A percentile compares a stretch with the other conserved stretches of the same genome.
phyloP scores from a whole-genome alignment of 2,329 filamentous ascomycete genomes.

The Colletotrichum agaves region DNA sequence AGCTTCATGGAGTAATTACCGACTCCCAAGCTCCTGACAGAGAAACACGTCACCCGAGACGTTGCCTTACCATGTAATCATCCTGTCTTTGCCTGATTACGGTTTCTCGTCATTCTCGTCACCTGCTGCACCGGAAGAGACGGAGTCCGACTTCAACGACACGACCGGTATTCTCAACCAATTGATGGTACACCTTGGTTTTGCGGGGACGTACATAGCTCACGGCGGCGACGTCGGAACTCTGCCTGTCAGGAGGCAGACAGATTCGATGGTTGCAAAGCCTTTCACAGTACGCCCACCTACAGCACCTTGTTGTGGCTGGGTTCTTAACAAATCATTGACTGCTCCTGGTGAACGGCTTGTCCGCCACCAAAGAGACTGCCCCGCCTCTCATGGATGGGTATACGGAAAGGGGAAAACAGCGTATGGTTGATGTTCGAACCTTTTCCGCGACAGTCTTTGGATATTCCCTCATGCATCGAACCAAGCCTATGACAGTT shows the following conservation, averaged over 20 bases:
- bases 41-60: neutral
- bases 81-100: neutral
- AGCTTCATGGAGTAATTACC: neutral
- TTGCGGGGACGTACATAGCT: neutral
- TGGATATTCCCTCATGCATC: neutral
- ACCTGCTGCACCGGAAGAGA: neutral
- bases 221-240: neutral
- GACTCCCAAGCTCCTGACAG: neutral
- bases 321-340: accelerated
- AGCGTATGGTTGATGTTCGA: neutral
- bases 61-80: neutral
- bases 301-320: neutral
- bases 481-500: neutral
- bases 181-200: neutral
- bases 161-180: neutral
- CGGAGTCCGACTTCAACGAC: neutral
- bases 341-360: neutral
- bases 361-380: neutral
- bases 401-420: neutral
- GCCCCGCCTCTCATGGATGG: neutral
- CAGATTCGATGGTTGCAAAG: neutral
- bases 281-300: slow-evolving; percentile 37
- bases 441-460: neutral
- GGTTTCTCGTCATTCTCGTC: neutral
- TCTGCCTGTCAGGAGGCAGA: neutral